Evolutionary conservation across 192 early-diverging fungal species (phyloP), one percentile per base, ranked within the genome.

Genomic region (Podila epigama): DNA sequence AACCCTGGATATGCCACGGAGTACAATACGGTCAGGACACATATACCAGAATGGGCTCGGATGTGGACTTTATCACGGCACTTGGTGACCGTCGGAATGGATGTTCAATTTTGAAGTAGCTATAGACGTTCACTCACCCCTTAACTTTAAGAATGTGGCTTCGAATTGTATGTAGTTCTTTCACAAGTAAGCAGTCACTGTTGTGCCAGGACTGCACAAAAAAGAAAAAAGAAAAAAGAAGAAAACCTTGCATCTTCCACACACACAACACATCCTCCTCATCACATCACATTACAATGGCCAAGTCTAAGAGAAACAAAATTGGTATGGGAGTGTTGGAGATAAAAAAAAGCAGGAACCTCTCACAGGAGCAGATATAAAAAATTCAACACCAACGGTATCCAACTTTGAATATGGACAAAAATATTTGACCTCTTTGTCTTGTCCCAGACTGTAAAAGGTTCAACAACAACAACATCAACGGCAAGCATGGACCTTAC

Each of bases 221-320:
- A 65, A 42, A 56, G 41, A 65, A 56, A 39, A 69, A 55, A 60
- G 41, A 61, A 60, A 60, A 55, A 55, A 54, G 34, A 52, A 53
- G n/a, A n/a, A 12, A 27, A 13, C 15, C 40, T 50, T 18, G 39
- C 56, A 31, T n/a, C 40, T 65, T 58, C 63, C 18, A 50, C 60
- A 52, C 59, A 75, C 34, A 50, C 51, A 59, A 37, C 58, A 31
- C 40, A 54, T 44, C 37, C 52, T 28, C 56, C 28, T 28, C 53
- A 33, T 35, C 61, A 70, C 27, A 59, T 66, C 40, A 32, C 35
- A 42, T 66, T 35, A 60, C 61, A 89, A 79, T 91, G 90, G 87
- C 90, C 59, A 90, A 81, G 72, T 86, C 90, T 56, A 92, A 90
- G 81, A 72, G 89, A 72, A 75, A 81, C 37, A 77, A 88, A 62